A percentile compares a stretch with the other conserved stretches of the same genome.
phyloP scores from a whole-genome alignment of 163 green algal genomes.

The Volvox carteri region DNA sequence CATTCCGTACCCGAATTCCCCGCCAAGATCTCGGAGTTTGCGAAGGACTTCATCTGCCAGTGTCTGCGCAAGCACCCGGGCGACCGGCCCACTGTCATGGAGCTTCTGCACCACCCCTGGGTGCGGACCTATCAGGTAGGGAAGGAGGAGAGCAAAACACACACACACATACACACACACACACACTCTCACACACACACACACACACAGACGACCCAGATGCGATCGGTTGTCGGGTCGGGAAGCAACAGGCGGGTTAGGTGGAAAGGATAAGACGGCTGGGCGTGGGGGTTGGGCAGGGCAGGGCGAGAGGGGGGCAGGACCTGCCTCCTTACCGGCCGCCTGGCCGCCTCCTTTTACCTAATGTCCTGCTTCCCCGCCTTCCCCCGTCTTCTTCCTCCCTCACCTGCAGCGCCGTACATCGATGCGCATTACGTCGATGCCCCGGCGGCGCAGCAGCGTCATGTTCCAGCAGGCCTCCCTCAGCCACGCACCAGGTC shows the following conservation, averaged over 20 bases:
- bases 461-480: slow-evolving; percentile 46
- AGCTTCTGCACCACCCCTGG: slow-evolving; percentile 88
- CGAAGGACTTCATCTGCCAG: slow-evolving; percentile 69
- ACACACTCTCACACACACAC: too few relatives aligned
- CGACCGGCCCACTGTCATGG: slow-evolving; percentile 79
- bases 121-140: slow-evolving; percentile 69
- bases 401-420: slow-evolving; percentile 33
- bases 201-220: too few relatives aligned
- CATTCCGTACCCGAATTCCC: slow-evolving; percentile 66
- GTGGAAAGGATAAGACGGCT: neutral
- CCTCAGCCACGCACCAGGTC: neutral
- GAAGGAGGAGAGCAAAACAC: too few relatives aligned
- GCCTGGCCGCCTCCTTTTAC: too few relatives aligned
- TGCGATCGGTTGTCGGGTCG: too few relatives aligned
- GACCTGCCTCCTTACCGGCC: too few relatives aligned
- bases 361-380: neutral
- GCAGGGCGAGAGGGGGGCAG: too few relatives aligned
- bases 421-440: slow-evolving; percentile 47
- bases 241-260: too few relatives aligned
- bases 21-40: slow-evolving; percentile 66
- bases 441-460: slow-evolving; percentile 54
- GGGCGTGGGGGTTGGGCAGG: too few relatives aligned
- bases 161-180: too few relatives aligned
- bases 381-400: neutral
- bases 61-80: slow-evolving; percentile 82